Conservation (phyloP, 257 asterid genomes). For the Forsythia viridissima region DNA sequence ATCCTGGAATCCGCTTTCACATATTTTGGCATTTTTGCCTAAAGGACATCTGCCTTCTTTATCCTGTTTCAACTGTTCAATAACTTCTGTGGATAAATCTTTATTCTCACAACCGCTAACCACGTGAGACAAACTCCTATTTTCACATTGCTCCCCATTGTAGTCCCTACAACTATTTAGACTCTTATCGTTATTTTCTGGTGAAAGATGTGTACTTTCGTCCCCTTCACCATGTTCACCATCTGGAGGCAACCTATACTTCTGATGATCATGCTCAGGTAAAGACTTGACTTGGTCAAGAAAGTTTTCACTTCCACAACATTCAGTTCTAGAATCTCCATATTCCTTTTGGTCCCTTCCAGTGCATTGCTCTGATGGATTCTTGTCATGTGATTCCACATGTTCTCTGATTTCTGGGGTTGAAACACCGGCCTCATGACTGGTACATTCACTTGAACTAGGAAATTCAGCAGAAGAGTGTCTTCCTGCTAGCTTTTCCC, state of each 20-base stretch:
- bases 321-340: neutral
- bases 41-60: slow-evolving; percentile 6
- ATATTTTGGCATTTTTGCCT: slow-evolving; percentile 23
- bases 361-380: neutral
- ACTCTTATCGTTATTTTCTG: neutral
- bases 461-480: neutral
- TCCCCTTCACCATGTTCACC: neutral
- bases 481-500: neutral
- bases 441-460: neutral
- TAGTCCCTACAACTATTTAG: neutral
- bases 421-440: neutral
- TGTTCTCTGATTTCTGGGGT: neutral
- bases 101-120: slow-evolving; percentile 25
- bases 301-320: too few species aligned
- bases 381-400: slow-evolving; percentile 2
- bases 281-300: too few species aligned
- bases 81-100: slow-evolving; percentile 23
- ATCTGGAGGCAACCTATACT: neutral
- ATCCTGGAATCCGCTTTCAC: slow-evolving; percentile 26
- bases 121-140: slow-evolving; percentile 31
- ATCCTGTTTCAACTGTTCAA: slow-evolving; percentile 24
- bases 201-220: neutral
- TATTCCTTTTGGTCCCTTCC: neutral
- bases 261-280: neutral
- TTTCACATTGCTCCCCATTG: slow-evolving; percentile 27